Base-by-base conservation (phyloP, 1,139 yeast genomes). In the Chernovozyma sophiae-reginae region DNA sequence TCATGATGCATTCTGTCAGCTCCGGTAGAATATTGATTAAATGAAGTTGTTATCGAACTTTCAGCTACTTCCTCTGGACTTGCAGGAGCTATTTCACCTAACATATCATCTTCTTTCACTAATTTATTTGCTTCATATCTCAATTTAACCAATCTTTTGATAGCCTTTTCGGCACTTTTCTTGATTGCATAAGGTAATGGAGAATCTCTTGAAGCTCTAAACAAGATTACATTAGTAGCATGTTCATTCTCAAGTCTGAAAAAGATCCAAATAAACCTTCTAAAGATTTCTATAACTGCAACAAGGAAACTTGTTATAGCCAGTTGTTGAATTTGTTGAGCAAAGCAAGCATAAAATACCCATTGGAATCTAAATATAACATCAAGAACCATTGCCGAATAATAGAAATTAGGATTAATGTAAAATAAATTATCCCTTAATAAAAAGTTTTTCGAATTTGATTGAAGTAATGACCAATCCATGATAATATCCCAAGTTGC, bases 211-310 rank as follows among this genome's bases (percentile, higher is more conserved):
- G 94, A 82, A 0, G 97, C 97, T 46, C 95, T 73, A 58, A 82
- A 86, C 33, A 86, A 65, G 37, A 77, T 78, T 11, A 89, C 96
- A 55, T 92, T 92, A 1, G 96, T 82, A 32, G 89, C 80, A 60
- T 94, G 98, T 60, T 92, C 97, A 58, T 92, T 92, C 53, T 92
- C 98, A 74, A 92, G 85, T 63, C 98, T 80, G 65, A 92, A 83
- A 39, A 85, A 75, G 7, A 85, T 72, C 98, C 99, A 92, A 16
- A 90, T 65, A 45, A 86, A 82, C 52, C 98, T 71, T 52, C 98
- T 72, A 3, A 84, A 20, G 2, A 87, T 61, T 58, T 92, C 99
- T 0, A 94, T 86, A 14, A 86, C 47, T 0, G 95, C 96, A 34
- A 92, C 78, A 39, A 77, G 69, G 52, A 90, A 90, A 53, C 96